Evolutionary conservation across 441 rosid species (phyloP), one percentile per base, ranked within the genome.

Genomic region (Lepidium campestre): DNA sequence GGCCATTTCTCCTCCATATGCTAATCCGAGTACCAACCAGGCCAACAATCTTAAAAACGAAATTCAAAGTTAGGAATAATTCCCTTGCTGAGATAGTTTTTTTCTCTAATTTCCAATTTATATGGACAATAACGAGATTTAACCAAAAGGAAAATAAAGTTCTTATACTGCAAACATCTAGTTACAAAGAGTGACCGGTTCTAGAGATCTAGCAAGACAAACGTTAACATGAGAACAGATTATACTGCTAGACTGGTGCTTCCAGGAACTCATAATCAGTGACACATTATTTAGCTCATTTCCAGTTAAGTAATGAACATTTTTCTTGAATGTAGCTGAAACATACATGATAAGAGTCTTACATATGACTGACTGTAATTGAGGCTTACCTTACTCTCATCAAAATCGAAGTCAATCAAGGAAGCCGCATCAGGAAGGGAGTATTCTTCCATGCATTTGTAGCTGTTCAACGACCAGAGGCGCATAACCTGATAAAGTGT

Each of bases 371-470:
- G 6, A 31, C 8, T 57, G 31, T 22, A n/a, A 34, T 53, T 7
- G 70, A 22, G 50, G 23, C 59, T 70, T 83, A 92, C 98, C 98
- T 92, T 92, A 83, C 82, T 88, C 80, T 92, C 93, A 69, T 92
- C 98, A 60, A 92, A 92, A 81, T 85, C 98, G 53, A 88, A 90
- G 78, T 92, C 97, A 62, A 86, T 66, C 73, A 92, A 75, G 41
- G 89, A 76, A 37, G 44, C 62, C 54, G 77, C 72, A 79, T 79
- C 75, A 35, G 93, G 87, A 42, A 88, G 46, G 13, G 90, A 55
- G 77, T 90, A 90, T 57, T 90, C 93, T 72, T 81, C 91, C 60
- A 82, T 53, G 48, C 93, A 85, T 71, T 79, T 84, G 78, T 80
- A 86, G 71, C 78, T 77, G 67, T 79, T 78, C 37, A 82, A 42